These are phyloP conservation scores for Apiospora rasikravindrae DNA, from an alignment of 2,329 filamentous ascomycete genomes.

Conservation along the genomic window DNA sequence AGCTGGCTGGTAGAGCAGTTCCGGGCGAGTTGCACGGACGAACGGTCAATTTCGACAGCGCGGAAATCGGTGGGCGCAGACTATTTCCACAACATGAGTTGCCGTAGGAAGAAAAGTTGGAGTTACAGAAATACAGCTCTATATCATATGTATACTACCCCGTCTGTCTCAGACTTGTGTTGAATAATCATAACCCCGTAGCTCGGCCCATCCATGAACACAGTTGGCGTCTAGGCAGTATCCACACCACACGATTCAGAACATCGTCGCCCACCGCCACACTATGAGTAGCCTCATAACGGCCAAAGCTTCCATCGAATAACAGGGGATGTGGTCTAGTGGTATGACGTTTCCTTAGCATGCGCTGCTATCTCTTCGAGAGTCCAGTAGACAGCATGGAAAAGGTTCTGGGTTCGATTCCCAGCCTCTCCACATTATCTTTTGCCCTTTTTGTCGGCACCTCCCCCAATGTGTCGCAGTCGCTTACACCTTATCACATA, in stretches of 20 bases:
- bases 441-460: background rate
- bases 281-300: background rate
- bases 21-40: too few species aligned
- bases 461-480: background rate
- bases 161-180: too few species aligned
- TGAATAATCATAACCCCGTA: too few species aligned
- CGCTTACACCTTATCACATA: constrained; percentile 28
- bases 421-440: background rate
- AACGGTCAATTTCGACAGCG: too few species aligned
- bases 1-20: too few species aligned
- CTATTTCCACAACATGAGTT: too few species aligned
- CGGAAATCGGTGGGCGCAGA: too few species aligned
- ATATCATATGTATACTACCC: too few species aligned
- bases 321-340: constrained; percentile 4
- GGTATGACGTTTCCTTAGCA: constrained; percentile 5
- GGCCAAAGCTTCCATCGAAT: background rate
- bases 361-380: background rate
- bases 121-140: too few species aligned
- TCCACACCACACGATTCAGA: background rate
- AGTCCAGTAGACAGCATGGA: background rate
- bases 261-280: background rate
- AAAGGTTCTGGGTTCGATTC: constrained; percentile 5
- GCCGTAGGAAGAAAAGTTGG: too few species aligned
- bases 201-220: background rate
- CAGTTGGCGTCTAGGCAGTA: background rate